Conservation (phyloP, 495 filamentous ascomycete genomes). For the Aspergillus conjunctus region DNA sequence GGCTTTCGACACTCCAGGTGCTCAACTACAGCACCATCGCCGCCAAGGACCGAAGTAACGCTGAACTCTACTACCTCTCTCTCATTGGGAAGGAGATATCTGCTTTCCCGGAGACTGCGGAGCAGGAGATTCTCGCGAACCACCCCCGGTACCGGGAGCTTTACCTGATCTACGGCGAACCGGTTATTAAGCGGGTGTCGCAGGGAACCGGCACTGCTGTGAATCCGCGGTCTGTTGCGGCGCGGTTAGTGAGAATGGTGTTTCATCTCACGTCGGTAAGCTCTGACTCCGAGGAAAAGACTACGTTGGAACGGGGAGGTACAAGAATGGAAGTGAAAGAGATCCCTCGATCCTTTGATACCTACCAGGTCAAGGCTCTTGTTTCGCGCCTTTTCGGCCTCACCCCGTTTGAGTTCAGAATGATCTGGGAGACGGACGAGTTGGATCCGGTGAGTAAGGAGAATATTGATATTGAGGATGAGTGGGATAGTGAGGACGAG, state of each 20-base stretch:
- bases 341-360: conserved; percentile 74
- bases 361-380: conserved; percentile 80
- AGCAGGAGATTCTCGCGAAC: conserved; percentile 51
- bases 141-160: conserved; percentile 74
- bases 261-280: conserved; percentile 45
- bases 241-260: conserved; percentile 64
- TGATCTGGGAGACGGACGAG: conserved; percentile 84
- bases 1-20: conserved; percentile 62
- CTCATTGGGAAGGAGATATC: conserved; percentile 76
- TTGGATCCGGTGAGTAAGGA: conserved; percentile 68
- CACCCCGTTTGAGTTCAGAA: conserved; percentile 59
- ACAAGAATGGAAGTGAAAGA: conserved; percentile 41
- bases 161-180: conserved; percentile 71
- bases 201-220: conserved; percentile 30
- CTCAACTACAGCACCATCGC: conserved; percentile 83
- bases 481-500: conserved; percentile 61
- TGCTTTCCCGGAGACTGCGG: conserved; percentile 54
- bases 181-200: conserved; percentile 49
- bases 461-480: conserved; percentile 61
- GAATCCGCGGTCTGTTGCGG: conserved; percentile 72
- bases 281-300: not conserved
- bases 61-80: conserved; percentile 89
- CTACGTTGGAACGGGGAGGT: not conserved
- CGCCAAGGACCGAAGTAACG: conserved; percentile 72
- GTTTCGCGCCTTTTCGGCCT: conserved; percentile 70